Base-by-base conservation (phyloP, 768 basidiomycete species). In the Hypholoma sublateritium region DNA sequence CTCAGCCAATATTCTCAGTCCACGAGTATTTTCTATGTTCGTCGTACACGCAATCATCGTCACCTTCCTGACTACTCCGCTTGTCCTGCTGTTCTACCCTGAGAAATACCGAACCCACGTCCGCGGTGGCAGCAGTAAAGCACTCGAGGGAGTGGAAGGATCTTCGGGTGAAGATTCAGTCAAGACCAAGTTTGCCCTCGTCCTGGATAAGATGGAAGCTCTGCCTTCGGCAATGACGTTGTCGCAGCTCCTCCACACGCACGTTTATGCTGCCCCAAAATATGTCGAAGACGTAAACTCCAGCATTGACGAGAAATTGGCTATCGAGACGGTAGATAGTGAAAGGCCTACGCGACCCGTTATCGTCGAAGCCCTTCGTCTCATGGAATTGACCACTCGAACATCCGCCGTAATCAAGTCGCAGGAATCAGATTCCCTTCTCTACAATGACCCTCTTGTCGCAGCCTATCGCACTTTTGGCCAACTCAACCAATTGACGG, bases 361-460 rank as follows among this genome's bases (percentile, higher is more conserved):
- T 50, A 70, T 75, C 11, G 77, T 96, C 35, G 84, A 93, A 62
- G 89, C 91, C 0, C 80, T 98, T 2, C 93, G 95, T n/a, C 80
- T 98, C 11, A 84, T 98, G 62, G 95, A 98, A 68, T 75, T 98
- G 47, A 91, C 92, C 1, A 88, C 87, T 35, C 89, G 97, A 56
- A 91, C 91, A 1, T 94, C 92, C 3, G 88, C 90, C 2, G 84
- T 96, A 35, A 82, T 98, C 70, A 88, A 84, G 66, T 91, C 90
- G 1, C 84, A 91, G 51, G 86, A 86, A 57, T 82, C 87, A 1
- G 89, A 91, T 21, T 75, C 81, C 2, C 76, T 95, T 21, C 78
- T 91, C 36, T 78, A 77, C 55, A 84, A 80, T 44, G 93, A 95
- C 63, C 81, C 93, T 7, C 71, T 94, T 35, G 72, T 91, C 16